Conservation (phyloP, 306 rosid genomes). For the Dryas octopetala region DNA sequence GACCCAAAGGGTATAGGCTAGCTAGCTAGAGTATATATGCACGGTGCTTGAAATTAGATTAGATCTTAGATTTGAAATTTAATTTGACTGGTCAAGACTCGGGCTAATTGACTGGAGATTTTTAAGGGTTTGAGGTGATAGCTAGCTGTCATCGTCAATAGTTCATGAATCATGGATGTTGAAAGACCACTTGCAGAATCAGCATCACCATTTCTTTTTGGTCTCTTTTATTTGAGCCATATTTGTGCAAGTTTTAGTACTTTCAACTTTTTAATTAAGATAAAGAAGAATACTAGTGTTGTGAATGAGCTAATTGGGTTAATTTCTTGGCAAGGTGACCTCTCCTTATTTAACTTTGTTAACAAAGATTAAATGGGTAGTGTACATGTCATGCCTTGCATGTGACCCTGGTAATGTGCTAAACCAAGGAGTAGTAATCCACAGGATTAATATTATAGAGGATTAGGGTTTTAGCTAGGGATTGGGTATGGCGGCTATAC, state of each 20-base stretch:
- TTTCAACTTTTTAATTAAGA: not conserved
- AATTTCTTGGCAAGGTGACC: not conserved
- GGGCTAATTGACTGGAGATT: not conserved
- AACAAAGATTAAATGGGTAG: not conserved
- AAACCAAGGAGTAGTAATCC: slow-evolving; percentile 9
- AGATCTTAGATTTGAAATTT: not conserved
- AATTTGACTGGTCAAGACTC: not conserved
- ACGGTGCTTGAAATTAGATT: too few species aligned
- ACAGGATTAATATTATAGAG: slow-evolving; percentile 22
- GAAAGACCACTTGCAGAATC: not conserved
- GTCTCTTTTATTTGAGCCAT: not conserved
- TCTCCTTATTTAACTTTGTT: not conserved
- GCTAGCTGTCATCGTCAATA: not conserved
- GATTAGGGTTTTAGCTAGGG: not conserved
- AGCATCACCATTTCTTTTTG: not conserved
- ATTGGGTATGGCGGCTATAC: slow-evolving; percentile 17
- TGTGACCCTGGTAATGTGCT: not conserved
- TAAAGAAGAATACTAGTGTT: not conserved
- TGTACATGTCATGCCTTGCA: slow-evolving; percentile 4
- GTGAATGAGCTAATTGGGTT: slow-evolving; percentile 10
- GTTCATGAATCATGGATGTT: not conserved
- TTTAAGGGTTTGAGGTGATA: not conserved
- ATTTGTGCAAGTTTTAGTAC: too few species aligned
- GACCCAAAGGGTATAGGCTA: not conserved
- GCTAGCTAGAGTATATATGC: too few species aligned